Conservation (phyloP, 257 asterid species). For the Capsicum rhomboideum region DNA sequence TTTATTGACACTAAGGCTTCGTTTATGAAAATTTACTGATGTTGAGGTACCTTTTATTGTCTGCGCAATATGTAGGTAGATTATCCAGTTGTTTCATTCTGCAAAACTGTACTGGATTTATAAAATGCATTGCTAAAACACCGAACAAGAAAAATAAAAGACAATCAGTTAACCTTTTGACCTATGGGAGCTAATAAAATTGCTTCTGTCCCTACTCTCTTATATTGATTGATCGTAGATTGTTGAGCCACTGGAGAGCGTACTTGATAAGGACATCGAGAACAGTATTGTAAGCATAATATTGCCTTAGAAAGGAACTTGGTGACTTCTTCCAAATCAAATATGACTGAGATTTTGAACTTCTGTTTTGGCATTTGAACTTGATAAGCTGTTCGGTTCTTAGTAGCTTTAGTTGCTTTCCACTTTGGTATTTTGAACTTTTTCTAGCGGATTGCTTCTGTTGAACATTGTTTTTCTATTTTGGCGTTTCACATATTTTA, state of each 20-base stretch:
- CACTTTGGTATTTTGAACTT: background rate
- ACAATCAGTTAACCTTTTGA: too few relatives aligned
- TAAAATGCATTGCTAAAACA: conserved; percentile 94
- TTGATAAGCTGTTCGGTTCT: conserved; percentile 68
- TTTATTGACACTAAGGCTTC: background rate
- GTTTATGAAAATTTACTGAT: background rate
- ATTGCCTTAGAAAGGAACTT: conserved; percentile 72
- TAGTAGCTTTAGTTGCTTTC: background rate
- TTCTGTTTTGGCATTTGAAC: conserved; percentile 98
- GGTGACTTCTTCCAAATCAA: conserved; percentile 85
- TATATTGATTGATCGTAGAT: too few relatives aligned
- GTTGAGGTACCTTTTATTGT: background rate
- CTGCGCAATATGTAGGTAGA: conserved; percentile 51
- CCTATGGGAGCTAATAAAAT: too few relatives aligned
- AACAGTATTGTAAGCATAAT: conserved; percentile 77
- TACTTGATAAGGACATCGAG: conserved; percentile 94
- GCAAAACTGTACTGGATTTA: conserved; percentile 94
- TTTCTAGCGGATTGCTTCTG: background rate
- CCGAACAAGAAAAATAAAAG: conserved; percentile 57
- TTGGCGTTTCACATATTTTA: conserved; percentile 3
- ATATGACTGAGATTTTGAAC: too few relatives aligned
- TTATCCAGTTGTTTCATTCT: conserved; percentile 95
- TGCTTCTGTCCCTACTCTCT: too few relatives aligned
- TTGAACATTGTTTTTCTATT: background rate
- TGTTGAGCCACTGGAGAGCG: too few relatives aligned